Evolutionary conservation across 2,329 filamentous ascomycete genomes (phyloP).

Genomic region (Cercospora janseana): DNA sequence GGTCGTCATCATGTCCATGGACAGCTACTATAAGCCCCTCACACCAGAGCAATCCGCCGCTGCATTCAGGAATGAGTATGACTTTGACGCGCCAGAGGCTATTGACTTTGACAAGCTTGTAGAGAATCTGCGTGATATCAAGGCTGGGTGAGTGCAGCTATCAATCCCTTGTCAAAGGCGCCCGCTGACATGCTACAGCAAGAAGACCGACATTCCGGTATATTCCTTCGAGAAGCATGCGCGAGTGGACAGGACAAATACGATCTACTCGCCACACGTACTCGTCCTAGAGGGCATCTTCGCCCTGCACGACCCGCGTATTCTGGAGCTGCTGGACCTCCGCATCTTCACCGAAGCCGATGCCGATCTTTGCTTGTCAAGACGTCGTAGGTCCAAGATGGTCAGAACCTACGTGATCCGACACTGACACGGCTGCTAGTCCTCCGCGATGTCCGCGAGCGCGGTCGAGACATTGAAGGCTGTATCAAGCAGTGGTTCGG

Average conservation of each 20-base stretch:
- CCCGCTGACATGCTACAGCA: constrained; percentile 49
- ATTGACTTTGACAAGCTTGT: constrained; percentile 92
- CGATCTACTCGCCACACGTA: constrained; percentile 94
- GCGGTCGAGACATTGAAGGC: constrained; percentile 87
- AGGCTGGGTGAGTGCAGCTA: constrained; percentile 81
- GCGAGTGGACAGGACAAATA: constrained; percentile 72
- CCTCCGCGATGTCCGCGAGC: constrained; percentile 81
- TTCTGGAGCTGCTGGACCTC: constrained; percentile 85
- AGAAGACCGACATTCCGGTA: constrained; percentile 84
- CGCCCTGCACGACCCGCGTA: constrained; percentile 82
- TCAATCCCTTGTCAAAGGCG: neutral
- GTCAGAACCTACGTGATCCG: constrained; percentile 57
- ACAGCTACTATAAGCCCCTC: constrained; percentile 95
- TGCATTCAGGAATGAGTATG: constrained; percentile 88
- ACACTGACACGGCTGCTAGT: constrained; percentile 51
- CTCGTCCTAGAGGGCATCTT: constrained; percentile 95
- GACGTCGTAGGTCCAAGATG: constrained; percentile 69
- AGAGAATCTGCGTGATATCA: constrained; percentile 75
- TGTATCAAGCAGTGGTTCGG: constrained; percentile 98
- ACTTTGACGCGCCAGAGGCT: constrained; percentile 91
- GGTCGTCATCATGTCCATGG: constrained; percentile 98
- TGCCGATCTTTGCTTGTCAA: constrained; percentile 85
- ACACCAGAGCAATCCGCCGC: constrained; percentile 72
- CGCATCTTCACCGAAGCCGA: constrained; percentile 98
- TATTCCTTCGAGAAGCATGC: constrained; percentile 95